Evolutionary conservation across 495 filamentous ascomycete species (phyloP), one percentile per base, ranked within the genome.

Genomic region (Penicillium paxilli): DNA sequence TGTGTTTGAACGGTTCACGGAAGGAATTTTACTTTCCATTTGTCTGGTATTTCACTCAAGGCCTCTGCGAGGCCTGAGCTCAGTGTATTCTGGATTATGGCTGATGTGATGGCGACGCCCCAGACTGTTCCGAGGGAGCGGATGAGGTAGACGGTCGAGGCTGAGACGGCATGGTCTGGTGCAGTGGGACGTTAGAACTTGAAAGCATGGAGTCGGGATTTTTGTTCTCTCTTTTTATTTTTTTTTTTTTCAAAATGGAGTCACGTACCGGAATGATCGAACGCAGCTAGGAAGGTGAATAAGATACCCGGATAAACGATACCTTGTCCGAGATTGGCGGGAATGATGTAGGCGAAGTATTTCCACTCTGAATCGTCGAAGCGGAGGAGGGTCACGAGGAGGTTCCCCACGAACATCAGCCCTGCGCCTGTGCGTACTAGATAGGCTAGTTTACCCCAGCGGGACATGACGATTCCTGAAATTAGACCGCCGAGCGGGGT

Each of bases 71-170:
- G 77, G 66, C 77, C 74, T 55, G 78, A 68, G 61, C 72, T 79
- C 57, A 87, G 74, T 62, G 83, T 80, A 48, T 85, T 87, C 70
- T 87, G 85, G 23, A 86, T 74, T 30, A 87, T 83, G 0, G 83
- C 76, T 8, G 82, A 85, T 0, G 82, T 83, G 14, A 85, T 71
- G 1, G 85, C 82, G 1, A 87, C 84, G 11, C 83, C 85, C 72
- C 81, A 86, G 23, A 87, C 85, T 0, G 76, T 81, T 9, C 83
- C 84, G 7, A 87, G 72, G 4, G 82, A 85, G 28, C 83, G 82
- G 45, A 86, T 79, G 28, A 87, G 75, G 58, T 86, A 86, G 7
- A 82, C 78, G 2, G 80, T 86, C 7, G 84, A 87, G 1, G 84
- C 76, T 0, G 82, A 84, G 9, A 87, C 83, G 10, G 84, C 84